A percentile compares a stretch with the other conserved stretches of the same genome.
These are phyloP conservation scores for Agaricus subrufescens DNA, from an alignment of 768 basidiomycete species.

Conservation along the genomic window DNA sequence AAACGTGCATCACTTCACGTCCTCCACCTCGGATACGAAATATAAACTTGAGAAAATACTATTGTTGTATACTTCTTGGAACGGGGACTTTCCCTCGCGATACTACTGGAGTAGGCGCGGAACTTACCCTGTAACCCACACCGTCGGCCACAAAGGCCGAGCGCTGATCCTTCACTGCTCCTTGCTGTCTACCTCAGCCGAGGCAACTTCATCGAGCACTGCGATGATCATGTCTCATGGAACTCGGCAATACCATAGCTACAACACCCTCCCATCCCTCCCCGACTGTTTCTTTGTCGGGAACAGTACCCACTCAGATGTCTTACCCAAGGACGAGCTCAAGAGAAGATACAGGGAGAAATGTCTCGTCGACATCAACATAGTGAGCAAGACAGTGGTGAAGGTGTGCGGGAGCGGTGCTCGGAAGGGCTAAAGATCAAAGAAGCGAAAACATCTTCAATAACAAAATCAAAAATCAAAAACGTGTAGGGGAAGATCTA, in stretches of 20 bases:
- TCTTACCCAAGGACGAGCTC: too few species aligned
- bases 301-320: background rate
- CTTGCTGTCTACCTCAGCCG: conserved; percentile 54
- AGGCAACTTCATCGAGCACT: conserved; percentile 48
- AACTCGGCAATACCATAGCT: conserved; percentile 28
- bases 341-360: too few species aligned
- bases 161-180: conserved; percentile 30
- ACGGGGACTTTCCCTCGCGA: background rate
- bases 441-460: too few species aligned
- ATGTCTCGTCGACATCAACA: too few species aligned
- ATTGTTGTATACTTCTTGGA: conserved; percentile 7
- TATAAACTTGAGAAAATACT: conserved; percentile 4
- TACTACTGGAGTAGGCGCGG: background rate
- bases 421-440: too few species aligned
- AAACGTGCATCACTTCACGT: conserved; percentile 39
- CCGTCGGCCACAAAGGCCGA: background rate
- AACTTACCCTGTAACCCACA: background rate
- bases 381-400: too few species aligned
- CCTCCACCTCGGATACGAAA: background rate
- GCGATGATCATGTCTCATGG: conserved; percentile 36
- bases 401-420: too few species aligned
- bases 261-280: conserved; percentile 16
- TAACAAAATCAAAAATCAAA: too few species aligned
- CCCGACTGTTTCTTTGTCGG: conserved; percentile 36
- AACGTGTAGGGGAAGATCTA: too few species aligned